Percentiles rank a stretch among this genome's conserved stretches.
Evolutionary conservation across 2,329 filamentous ascomycete species (phyloP).

Genomic region (Torrubiella hemipterigena): DNA sequence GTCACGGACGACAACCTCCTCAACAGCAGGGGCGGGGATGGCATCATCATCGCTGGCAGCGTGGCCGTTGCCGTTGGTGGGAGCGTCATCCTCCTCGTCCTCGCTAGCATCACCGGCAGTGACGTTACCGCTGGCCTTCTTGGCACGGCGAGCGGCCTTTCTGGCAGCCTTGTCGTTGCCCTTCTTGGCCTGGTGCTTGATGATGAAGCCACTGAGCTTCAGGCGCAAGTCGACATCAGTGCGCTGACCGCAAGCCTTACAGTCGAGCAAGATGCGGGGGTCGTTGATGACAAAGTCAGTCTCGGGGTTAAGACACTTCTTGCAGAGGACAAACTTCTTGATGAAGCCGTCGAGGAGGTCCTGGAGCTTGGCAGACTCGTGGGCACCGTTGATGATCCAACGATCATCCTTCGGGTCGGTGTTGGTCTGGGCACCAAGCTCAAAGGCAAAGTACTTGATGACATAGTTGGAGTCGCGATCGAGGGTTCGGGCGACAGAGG

Average conservation of each 20-base stretch:
- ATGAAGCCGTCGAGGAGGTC: slow-evolving; percentile 98
- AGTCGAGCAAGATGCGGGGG: slow-evolving; percentile 82
- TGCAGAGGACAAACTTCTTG: slow-evolving; percentile 96
- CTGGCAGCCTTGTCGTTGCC: slow-evolving; percentile 96
- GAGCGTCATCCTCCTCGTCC: slow-evolving; percentile 34
- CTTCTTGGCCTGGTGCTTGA: slow-evolving; percentile 89
- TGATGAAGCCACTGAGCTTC: slow-evolving; percentile 93
- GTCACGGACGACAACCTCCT: slow-evolving; percentile 58
- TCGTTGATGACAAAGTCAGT: slow-evolving; percentile 95
- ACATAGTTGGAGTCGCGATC: slow-evolving; percentile 87
- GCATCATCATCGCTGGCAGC: slow-evolving; percentile 89
- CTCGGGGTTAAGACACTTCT: slow-evolving; percentile 99
- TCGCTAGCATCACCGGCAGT: slow-evolving; percentile 46
- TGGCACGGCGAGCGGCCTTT: slow-evolving; percentile 83
- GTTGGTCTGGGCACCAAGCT: slow-evolving; percentile 97
- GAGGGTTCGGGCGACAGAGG: slow-evolving; percentile 83
- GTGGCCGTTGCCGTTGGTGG: slow-evolving; percentile 43
- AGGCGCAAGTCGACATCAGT: slow-evolving; percentile 83
- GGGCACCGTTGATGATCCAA: slow-evolving; percentile 99
- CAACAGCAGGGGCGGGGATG: slow-evolving; percentile 47
- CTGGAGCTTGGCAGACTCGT: slow-evolving; percentile 90
- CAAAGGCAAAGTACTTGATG: slow-evolving; percentile 99
- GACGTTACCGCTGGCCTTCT: slow-evolving; percentile 57
- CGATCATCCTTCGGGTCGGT: slow-evolving; percentile 94
- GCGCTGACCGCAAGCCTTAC: slow-evolving; percentile 95